These are phyloP conservation scores for Phialophora chinensis DNA, from an alignment of 2,329 filamentous ascomycete genomes.

Conservation along the genomic window DNA sequence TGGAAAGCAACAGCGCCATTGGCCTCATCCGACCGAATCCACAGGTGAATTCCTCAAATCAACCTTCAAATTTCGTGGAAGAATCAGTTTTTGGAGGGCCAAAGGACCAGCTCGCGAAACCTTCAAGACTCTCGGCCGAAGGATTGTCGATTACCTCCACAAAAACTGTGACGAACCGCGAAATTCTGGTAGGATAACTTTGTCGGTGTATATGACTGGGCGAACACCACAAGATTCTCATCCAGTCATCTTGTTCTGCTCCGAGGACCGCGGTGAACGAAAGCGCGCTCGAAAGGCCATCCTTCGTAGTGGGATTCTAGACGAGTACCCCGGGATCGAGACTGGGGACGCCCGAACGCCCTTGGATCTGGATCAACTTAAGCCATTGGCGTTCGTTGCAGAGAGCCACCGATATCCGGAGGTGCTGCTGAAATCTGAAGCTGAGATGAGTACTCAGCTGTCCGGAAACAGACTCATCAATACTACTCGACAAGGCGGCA, in stretches of 20 bases:
- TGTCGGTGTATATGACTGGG: conserved; percentile 10
- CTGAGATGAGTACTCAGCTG: too few species aligned
- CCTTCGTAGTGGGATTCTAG: too few species aligned
- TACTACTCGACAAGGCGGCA: too few species aligned
- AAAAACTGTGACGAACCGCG: background rate
- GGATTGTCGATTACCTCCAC: conserved; percentile 2
- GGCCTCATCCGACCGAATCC: conserved; percentile 5
- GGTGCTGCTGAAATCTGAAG: too few species aligned
- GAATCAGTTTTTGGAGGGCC: conserved; percentile 10
- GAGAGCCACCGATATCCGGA: too few species aligned
- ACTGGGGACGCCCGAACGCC: too few species aligned
- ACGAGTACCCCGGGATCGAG: too few species aligned
- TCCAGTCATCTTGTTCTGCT: conserved; percentile 7
- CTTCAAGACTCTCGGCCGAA: background rate
- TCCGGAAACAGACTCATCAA: too few species aligned
- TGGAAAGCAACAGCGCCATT: background rate
- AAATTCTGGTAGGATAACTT: background rate
- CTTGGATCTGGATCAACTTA: too few species aligned
- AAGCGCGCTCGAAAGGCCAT: too few species aligned
- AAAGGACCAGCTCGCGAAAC: conserved; percentile 7
- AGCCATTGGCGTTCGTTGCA: too few species aligned
- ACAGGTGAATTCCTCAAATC: background rate
- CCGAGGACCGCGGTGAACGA: background rate
- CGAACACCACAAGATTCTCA: background rate
- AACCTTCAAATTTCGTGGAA: background rate